These are phyloP conservation scores for Parietaria judaica DNA, from an alignment of 306 rosid genomes.

Conservation along the genomic window DNA sequence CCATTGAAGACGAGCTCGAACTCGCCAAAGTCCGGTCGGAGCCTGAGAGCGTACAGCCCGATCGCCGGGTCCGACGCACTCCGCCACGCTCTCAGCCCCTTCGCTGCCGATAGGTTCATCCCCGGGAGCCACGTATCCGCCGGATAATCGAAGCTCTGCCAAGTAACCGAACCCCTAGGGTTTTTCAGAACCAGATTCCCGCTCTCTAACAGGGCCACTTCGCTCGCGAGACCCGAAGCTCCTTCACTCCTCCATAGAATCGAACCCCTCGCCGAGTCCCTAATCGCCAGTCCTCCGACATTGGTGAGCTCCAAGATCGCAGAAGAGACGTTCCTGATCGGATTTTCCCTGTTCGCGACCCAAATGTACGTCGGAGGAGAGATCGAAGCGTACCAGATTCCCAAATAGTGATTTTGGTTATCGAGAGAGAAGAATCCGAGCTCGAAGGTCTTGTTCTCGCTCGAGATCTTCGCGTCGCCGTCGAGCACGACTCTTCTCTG, in stretches of 20 bases:
- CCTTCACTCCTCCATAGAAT: slow-evolving; percentile 40
- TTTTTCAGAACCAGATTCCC: slow-evolving; percentile 47
- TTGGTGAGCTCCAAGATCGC: slow-evolving; percentile 31
- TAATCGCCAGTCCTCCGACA: slow-evolving; percentile 39
- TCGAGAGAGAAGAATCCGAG: slow-evolving; percentile 43
- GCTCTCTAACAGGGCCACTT: slow-evolving; percentile 28
- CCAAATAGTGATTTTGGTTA: slow-evolving; percentile 30
- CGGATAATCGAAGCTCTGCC: slow-evolving; percentile 86
- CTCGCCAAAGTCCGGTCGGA: slow-evolving; percentile 44
- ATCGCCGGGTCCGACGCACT: slow-evolving; percentile 46
- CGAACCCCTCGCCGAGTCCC: slow-evolving; percentile 26
- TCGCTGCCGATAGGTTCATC: slow-evolving; percentile 50
- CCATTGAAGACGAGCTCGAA: slow-evolving; percentile 51
- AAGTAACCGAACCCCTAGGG: slow-evolving; percentile 20
- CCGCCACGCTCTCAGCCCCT: slow-evolving; percentile 39
- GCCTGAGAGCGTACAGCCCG: slow-evolving; percentile 54
- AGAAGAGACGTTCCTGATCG: slow-evolving; percentile 14
- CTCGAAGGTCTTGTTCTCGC: slow-evolving; percentile 43
- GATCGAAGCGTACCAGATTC: slow-evolving; percentile 40
- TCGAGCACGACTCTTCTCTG: slow-evolving; percentile 13
- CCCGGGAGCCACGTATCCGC: slow-evolving; percentile 80
- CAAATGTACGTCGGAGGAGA: slow-evolving; percentile 40
- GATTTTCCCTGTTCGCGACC: slow-evolving; percentile 60
- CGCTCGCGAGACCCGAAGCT: not conserved
- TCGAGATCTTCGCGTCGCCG: slow-evolving; percentile 31